These are phyloP conservation scores for Magnusiomyces paraingens DNA, from an alignment of 1,139 yeast genomes.

Conservation along the genomic window DNA sequence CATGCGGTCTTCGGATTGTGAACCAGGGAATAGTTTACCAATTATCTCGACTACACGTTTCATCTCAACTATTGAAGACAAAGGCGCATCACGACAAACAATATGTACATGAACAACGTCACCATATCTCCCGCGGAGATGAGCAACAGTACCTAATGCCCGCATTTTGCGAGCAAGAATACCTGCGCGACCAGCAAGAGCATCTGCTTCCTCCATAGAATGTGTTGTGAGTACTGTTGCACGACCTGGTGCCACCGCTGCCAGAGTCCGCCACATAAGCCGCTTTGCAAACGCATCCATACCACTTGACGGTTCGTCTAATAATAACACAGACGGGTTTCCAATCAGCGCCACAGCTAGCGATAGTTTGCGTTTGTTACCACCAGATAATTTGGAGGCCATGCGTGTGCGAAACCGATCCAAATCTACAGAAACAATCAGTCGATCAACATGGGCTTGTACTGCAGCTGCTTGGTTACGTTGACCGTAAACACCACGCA, in stretches of 20 bases:
- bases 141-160: constrained; percentile 32
- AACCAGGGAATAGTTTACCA: constrained; percentile 21
- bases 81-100: constrained; percentile 28
- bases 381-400: constrained; percentile 66
- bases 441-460: constrained; percentile 79
- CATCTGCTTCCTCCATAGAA: constrained; percentile 38
- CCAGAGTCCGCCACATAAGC: constrained; percentile 35
- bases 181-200: constrained; percentile 35
- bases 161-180: constrained; percentile 30
- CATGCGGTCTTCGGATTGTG: constrained; percentile 28
- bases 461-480: constrained; percentile 56
- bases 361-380: constrained; percentile 97
- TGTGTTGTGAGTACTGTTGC: constrained; percentile 36
- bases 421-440: constrained; percentile 35
- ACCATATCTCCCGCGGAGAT: constrained; percentile 23
- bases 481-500: constrained; percentile 28
- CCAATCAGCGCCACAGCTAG: constrained; percentile 93
- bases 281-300: constrained; percentile 60
- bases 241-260: constrained; percentile 29
- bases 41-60: constrained; percentile 21
- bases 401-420: constrained; percentile 29
- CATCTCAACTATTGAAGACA: constrained; percentile 26
- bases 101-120: constrained; percentile 29
- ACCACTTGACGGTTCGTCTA: constrained; percentile 95
- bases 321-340: constrained; percentile 82